Base-by-base conservation (phyloP, 2,329 filamentous ascomycete genomes). In the Pseudogymnoascus sp. region DNA sequence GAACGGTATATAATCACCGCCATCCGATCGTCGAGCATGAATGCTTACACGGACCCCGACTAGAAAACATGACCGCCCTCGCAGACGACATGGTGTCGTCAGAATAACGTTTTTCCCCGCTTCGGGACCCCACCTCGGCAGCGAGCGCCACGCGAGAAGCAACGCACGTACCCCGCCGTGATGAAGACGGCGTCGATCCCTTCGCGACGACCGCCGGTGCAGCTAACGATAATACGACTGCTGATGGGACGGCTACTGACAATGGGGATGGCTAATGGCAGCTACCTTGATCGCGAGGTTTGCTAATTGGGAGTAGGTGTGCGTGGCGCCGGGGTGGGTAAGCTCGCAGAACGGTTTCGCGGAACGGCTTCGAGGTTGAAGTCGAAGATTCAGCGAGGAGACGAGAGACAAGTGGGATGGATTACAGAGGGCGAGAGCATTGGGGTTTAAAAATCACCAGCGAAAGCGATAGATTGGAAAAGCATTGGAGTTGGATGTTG, bases 81-180 rank as follows among this genome's bases (percentile, higher is more conserved):
- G 28, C 50, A 57, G 50, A 33, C 28, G 50, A 35, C 50, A 5
- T 57, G 28, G 50, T 21, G 47, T 57, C 50, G 28, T 57, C 50
- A 33, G 31, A 19, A 31, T 19, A 57, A 4, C 10, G 5, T 33
- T 57, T 33, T 23, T 57, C 4, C 28, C 50, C 28, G 50, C 17
- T 21, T 57, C 28, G 28, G 17, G 17, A 33, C 50, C 50, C 50
- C 28, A 33, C 50, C 50, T 33, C 11, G 50, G 17, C 28, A 57
- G 50, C 47, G 26, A 53, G 47, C 50, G 50, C 17, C 50, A 57
- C 50, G 50, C 28, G 10, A 57, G 21, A 3, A 35, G n/a, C 10
- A 35, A 53, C 50, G 50, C 50, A 57, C n/a, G 50, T 57, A 57
- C n/a, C n/a, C 50, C 50, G 35, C 50, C 28, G 10, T 57, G 50